Evolutionary conservation across 176 grass and related monocot genomes (phyloP), one percentile per base, ranked within the genome.

Genomic region (Elymus sibiricus): DNA sequence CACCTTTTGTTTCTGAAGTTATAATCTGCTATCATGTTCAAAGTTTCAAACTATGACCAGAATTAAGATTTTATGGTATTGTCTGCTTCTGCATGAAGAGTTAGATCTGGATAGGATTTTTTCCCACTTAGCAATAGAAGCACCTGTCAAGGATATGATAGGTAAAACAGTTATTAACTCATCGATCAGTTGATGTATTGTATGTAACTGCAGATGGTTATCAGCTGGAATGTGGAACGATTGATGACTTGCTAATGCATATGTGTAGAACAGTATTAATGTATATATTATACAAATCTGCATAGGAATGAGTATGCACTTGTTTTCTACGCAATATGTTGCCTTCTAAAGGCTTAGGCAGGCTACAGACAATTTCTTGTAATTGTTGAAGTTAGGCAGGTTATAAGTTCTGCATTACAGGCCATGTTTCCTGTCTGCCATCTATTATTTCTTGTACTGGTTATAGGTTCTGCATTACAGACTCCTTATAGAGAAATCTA

Each of bases 301-400:
- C 60, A 27, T 85, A 22, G 25, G 24, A 80, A 75, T 82, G n/a
- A 64, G 82, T 64, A 78, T 86, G 72, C 64, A 9, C 58, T 73
- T 84, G 47, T 60, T 71, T 84, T 66, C 22, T n/a, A 19, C 1
- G 6, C 3, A 12, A 17, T 68, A 11, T 81, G 6, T 44, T 68
- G 27, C 19, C 43, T 68, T 81, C 79, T 31, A 24, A 51, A 68
- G 66, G 60, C 38, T 65, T 80, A 65, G 39, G 71, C 25, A 74
- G 71, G 71, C 14, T 74, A 49, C 42, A 28, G 24, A 73, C 13
- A 26, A 16, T 43, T 44, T 75, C 72, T 75, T 51, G 74, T 32
- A 55, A 76, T 76, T 32, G 43, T 76, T 76, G 16, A 53, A 53
- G 24, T 49, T 74, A 37, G 43, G 43, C 22, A 76, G 73, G 73